Base-by-base conservation (phyloP, 192 early-diverging fungal genomes). In the Coemansia pectinata region DNA sequence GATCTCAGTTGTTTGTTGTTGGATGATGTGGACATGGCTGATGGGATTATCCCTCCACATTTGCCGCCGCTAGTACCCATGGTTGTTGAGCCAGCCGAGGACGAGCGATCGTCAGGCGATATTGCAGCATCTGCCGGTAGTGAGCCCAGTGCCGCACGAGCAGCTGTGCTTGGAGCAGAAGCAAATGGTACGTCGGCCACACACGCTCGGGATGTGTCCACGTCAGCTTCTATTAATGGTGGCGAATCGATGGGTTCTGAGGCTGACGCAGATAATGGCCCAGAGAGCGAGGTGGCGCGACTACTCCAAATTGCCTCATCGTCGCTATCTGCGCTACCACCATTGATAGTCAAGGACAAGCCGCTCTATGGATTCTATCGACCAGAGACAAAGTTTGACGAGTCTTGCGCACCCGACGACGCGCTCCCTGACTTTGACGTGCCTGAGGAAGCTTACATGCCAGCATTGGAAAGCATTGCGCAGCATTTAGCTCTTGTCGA, bases 381-480 rank as follows among this genome's bases (percentile, higher is more conserved):
- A 14, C 76, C 72, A 36, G 66, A 76, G 5, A 34, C 72, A 15
- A 83, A 83, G 27, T 68, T 77, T 27, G 76, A 83, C 42, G 29
- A 72, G 34, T 57, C 76, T 10, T 72, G 76, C 31, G 76, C 66
- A n/a, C 70, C 73, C 1, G 73, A 78, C 19, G 75, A 75, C 4
- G n/a, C 62, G 11, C 62, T 83, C 25, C 80, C 76, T 0, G 67
- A 66, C 64, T 83, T 83, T 72, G 80, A 78, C 5, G 71, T 83
- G 0, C 72, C 80, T 6, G 80, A 77, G 3, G 7, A 39, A 10
- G 80, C 68, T 14, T 63, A 69, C 19, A 44, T 60, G 3, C 52
- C 75, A n/a, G 65, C 80, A 15, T 11, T 69, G 8, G 69, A 76
- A 5, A 57, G 39, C 39, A 69, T 82, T 36, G 42, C 71, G 19